Percentiles rank a stretch among this genome's conserved stretches.
These are phyloP conservation scores for Saccharomyces hybrid DNA, from an alignment of 1,139 yeast species.

Conservation along the genomic window DNA sequence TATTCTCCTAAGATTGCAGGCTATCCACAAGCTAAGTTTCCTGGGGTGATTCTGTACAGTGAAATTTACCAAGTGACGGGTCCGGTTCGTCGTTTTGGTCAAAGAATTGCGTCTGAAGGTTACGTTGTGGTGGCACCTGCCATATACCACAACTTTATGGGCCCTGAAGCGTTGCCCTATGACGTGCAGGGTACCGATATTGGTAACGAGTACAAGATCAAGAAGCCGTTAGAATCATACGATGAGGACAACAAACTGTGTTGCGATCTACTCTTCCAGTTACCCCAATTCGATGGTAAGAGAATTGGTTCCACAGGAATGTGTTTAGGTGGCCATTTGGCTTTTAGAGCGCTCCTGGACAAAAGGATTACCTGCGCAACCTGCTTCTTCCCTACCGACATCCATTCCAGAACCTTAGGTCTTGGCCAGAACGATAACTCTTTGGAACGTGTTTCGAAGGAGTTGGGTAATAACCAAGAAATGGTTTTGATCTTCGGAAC, in stretches of 20 bases:
- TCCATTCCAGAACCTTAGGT: constrained; percentile 59
- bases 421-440: constrained; percentile 59
- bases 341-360: constrained; percentile 66
- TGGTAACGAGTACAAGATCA: constrained; percentile 61
- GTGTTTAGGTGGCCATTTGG: constrained; percentile 83
- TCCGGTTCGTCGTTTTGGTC: constrained; percentile 72
- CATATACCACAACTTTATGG: constrained; percentile 66
- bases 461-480: constrained; percentile 45
- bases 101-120: constrained; percentile 73
- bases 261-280: constrained; percentile 50
- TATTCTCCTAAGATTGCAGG: constrained; percentile 65
- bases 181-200: constrained; percentile 69
- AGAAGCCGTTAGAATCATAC: constrained; percentile 62
- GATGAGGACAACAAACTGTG: constrained; percentile 68
- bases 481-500: constrained; percentile 68
- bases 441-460: constrained; percentile 44
- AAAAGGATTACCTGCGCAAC: constrained; percentile 59
- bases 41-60: constrained; percentile 71
- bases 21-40: constrained; percentile 69
- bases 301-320: constrained; percentile 77
- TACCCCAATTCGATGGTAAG: constrained; percentile 59
- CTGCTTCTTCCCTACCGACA: constrained; percentile 77
- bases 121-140: constrained; percentile 74
- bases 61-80: constrained; percentile 74
- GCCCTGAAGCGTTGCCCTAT: constrained; percentile 58